A percentile compares a stretch with the other conserved stretches of the same genome.
Evolutionary conservation across 768 basidiomycete species (phyloP).

Genomic region (Roridomyces roridus): DNA sequence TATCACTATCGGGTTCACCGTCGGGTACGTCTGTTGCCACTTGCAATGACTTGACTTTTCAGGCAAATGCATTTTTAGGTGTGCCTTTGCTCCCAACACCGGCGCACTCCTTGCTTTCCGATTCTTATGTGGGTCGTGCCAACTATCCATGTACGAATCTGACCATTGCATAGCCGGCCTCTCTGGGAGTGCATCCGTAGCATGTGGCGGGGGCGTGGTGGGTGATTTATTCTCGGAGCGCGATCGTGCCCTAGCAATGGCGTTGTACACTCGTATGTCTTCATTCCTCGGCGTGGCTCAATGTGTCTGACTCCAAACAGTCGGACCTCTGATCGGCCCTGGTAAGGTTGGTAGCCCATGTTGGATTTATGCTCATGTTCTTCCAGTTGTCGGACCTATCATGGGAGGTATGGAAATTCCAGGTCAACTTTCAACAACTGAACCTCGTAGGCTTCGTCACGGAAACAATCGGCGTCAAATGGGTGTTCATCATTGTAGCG

Average conservation of each 20-base stretch:
- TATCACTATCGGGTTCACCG: conserved; percentile 55
- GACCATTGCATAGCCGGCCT: conserved; percentile 49
- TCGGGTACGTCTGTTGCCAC: conserved; percentile 44
- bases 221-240: conserved; percentile 60
- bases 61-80: conserved; percentile 22
- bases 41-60: no score
- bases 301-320: no score
- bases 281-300: no score
- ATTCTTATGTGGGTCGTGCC: conserved; percentile 50
- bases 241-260: conserved; percentile 66
- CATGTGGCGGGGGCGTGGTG: conserved; percentile 57
- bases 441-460: conserved; percentile 45
- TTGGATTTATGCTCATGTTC: background rate
- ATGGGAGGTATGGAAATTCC: conserved; percentile 36
- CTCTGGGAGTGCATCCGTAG: conserved; percentile 58
- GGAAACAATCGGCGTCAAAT: conserved; percentile 54
- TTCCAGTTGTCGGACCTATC: conserved; percentile 50
- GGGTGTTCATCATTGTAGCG: conserved; percentile 53
- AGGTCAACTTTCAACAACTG: no score
- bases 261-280: conserved; percentile 43
- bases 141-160: background rate
- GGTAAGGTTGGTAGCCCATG: background rate
- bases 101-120: conserved; percentile 58
- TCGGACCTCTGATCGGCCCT: conserved; percentile 57
- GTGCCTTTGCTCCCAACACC: conserved; percentile 58